Conservation (phyloP, 305 asterid genomes). For the Fraxinus baroniana region DNA sequence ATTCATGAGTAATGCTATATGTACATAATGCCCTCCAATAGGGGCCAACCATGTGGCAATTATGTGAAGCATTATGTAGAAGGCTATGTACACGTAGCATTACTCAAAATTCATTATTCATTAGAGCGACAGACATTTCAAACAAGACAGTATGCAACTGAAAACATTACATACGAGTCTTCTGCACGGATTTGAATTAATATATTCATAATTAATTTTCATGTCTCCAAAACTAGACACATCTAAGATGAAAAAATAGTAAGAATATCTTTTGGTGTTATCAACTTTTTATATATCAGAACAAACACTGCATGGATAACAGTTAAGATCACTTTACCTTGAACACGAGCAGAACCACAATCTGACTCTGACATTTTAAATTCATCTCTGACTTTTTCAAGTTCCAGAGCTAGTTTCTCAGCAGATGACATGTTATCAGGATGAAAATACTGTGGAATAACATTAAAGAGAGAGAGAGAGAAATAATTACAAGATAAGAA, state of each 20-base stretch:
- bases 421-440: constrained; percentile 78
- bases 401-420: constrained; percentile 72
- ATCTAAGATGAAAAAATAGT: not conserved
- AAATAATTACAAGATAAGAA: not conserved
- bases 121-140: not conserved
- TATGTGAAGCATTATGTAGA: no score
- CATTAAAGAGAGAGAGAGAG: not conserved
- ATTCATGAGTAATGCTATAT: not conserved
- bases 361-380: constrained; percentile 79
- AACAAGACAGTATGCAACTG: not conserved
- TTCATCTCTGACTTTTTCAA: constrained; percentile 73
- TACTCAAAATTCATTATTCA: not conserved
- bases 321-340: constrained; percentile 43
- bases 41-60: no score
- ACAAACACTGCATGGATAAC: not conserved
- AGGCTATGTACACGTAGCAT: no score
- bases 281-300: not conserved
- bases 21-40: no score
- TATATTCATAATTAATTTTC: not conserved
- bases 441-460: constrained; percentile 59
- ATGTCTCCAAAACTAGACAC: not conserved
- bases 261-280: not conserved
- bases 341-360: constrained; percentile 89
- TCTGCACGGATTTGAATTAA: not conserved
- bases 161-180: not conserved